Conservation (phyloP, 345 rosid species). For the Iberis pinnata region DNA sequence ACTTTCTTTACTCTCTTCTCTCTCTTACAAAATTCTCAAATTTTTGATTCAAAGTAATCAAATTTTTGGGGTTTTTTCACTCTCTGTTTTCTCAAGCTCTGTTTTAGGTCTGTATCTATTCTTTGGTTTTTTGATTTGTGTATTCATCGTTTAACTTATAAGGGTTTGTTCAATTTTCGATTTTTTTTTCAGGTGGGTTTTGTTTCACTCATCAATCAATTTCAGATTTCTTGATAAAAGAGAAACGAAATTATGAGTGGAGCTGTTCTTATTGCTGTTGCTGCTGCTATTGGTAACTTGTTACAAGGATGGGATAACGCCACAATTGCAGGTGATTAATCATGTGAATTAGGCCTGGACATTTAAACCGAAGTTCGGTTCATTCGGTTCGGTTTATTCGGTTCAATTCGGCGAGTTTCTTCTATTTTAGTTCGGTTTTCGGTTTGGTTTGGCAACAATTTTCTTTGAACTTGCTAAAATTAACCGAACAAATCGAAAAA, state of each 20-base stretch:
- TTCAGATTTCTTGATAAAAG: conserved; percentile 17
- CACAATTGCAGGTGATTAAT: conserved; percentile 73
- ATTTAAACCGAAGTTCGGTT: no score
- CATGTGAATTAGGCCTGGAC: no score
- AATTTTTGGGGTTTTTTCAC: no score
- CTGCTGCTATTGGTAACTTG: conserved; percentile 86
- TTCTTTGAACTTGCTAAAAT: no score
- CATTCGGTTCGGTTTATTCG: no score
- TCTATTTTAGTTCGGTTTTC: no score
- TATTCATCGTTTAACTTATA: conserved; percentile 7
- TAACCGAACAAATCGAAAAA: not conserved
- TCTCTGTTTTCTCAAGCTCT: no score
- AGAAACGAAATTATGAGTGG: conserved; percentile 54
- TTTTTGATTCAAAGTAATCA: no score
- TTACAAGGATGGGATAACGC: conserved; percentile 99
- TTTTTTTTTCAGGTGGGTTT: conserved; percentile 31
- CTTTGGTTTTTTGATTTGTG: not conserved
- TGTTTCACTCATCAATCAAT: conserved; percentile 16
- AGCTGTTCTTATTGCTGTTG: conserved; percentile 83
- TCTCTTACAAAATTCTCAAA: no score
- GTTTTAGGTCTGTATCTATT: no score
- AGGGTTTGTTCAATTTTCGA: conserved; percentile 23
- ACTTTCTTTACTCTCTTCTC: not conserved
- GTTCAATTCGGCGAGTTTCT: no score
- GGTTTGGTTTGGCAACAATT: no score